Evolutionary conservation across 176 grass and related monocot genomes (phyloP).

Genomic region (Aegilops bicornis): DNA sequence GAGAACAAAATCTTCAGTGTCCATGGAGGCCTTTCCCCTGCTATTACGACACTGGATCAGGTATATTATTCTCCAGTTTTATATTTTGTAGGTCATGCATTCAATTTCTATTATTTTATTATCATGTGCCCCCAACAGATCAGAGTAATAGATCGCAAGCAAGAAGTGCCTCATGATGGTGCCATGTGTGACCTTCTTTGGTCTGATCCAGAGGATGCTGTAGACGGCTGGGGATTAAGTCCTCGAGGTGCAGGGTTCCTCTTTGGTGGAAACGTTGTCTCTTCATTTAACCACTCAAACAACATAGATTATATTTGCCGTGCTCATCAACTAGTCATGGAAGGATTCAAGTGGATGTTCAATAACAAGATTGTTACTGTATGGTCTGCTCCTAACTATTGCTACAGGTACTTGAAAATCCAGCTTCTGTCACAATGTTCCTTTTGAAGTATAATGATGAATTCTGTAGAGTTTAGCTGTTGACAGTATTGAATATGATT

Average conservation of each 20-base stretch:
- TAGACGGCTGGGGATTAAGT: slow-evolving; percentile 95
- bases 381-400: slow-evolving; percentile 99
- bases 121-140: slow-evolving; percentile 50
- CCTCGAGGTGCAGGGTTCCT: slow-evolving; percentile 93
- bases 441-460: slow-evolving; percentile 10
- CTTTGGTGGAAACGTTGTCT: slow-evolving; percentile 88
- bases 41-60: slow-evolving; percentile 93
- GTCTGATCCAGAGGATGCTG: slow-evolving; percentile 96
- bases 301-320: slow-evolving; percentile 98
- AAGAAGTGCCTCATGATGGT: slow-evolving; percentile 98
- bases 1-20: slow-evolving; percentile 99
- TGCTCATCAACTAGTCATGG: slow-evolving; percentile 98
- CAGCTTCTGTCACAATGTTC: not conserved
- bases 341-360: slow-evolving; percentile 99
- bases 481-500: slow-evolving; percentile 15
- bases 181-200: slow-evolving; percentile 99
- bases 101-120: slow-evolving; percentile 15
- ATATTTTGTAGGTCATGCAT: slow-evolving; percentile 6
- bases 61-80: slow-evolving; percentile 35
- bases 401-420: slow-evolving; percentile 77
- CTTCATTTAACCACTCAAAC: slow-evolving; percentile 90
- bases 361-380: slow-evolving; percentile 97
- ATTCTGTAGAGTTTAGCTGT: slow-evolving; percentile 16
- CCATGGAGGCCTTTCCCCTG: slow-evolving; percentile 94
- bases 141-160: slow-evolving; percentile 97